Evolutionary conservation across 768 basidiomycete genomes (phyloP).

Genomic region (Phanerochaete carnosa): DNA sequence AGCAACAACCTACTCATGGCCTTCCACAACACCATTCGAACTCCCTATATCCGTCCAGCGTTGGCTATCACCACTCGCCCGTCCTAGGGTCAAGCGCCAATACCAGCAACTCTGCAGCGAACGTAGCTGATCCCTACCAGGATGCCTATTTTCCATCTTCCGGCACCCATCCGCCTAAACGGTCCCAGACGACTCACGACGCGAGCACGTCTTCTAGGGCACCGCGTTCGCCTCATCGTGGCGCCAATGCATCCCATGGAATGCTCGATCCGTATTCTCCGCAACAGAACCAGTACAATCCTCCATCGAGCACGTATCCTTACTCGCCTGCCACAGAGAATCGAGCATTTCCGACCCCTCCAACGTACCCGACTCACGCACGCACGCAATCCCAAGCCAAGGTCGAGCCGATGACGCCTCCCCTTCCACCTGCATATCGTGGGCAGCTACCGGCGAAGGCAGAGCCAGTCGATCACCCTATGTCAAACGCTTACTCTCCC

Average conservation of each 20-base stretch:
- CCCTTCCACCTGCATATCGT: slow-evolving; percentile 37
- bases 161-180: slow-evolving; percentile 48
- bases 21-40: slow-evolving; percentile 25
- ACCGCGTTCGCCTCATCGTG: slow-evolving; percentile 63
- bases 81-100: slow-evolving; percentile 22
- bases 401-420: slow-evolving; percentile 46
- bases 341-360: slow-evolving; percentile 35
- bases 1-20: slow-evolving; percentile 31
- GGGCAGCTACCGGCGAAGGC: slow-evolving; percentile 51
- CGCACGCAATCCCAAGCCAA: slow-evolving; percentile 57
- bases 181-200: slow-evolving; percentile 53
- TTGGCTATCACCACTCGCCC: slow-evolving; percentile 55
- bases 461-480: slow-evolving; percentile 46
- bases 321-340: slow-evolving; percentile 38
- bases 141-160: slow-evolving; percentile 64
- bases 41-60: slow-evolving; percentile 56
- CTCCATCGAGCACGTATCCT: slow-evolving; percentile 42
- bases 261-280: slow-evolving; percentile 70
- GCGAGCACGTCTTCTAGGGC: slow-evolving; percentile 42
- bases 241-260: slow-evolving; percentile 44
- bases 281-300: slow-evolving; percentile 65
- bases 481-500: slow-evolving; percentile 54
- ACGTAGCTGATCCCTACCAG: slow-evolving; percentile 44
- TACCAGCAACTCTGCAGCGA: slow-evolving; percentile 33
- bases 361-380: slow-evolving; percentile 51